Evolutionary conservation across 441 rosid species (phyloP).

Genomic region (Hura crepitans): DNA sequence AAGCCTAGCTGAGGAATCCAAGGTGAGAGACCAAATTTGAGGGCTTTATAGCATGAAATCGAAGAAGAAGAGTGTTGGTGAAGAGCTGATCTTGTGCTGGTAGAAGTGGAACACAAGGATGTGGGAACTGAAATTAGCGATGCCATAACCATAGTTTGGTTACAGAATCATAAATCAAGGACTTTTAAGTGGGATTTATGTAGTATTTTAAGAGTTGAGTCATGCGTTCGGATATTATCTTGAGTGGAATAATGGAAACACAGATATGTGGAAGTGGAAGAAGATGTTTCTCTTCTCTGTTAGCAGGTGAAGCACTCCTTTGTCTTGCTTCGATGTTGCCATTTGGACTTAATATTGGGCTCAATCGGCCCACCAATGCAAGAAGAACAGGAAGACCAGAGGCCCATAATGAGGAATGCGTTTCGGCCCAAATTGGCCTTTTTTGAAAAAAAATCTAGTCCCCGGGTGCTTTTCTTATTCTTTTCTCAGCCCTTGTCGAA

Average conservation of each 20-base stretch:
- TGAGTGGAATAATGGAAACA: background rate
- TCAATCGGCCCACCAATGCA: too few relatives aligned
- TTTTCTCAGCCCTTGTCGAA: too few relatives aligned
- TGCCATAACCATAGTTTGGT: slow-evolving; percentile 38
- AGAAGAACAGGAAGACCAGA: too few relatives aligned
- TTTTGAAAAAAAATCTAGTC: too few relatives aligned
- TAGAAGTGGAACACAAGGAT: slow-evolving; percentile 28
- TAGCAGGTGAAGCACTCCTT: background rate
- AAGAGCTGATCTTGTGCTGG: slow-evolving; percentile 31
- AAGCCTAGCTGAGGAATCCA: slow-evolving; percentile 40
- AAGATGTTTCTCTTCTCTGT: too few relatives aligned
- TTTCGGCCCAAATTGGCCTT: background rate
- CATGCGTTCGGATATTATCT: background rate
- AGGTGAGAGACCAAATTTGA: slow-evolving; percentile 27
- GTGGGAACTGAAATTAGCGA: slow-evolving; percentile 35
- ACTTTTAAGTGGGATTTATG: background rate
- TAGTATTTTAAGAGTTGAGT: background rate
- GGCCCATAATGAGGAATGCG: too few relatives aligned
- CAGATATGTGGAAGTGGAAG: too few relatives aligned
- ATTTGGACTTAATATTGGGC: background rate
- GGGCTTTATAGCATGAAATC: slow-evolving; percentile 27
- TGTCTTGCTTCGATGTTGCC: background rate
- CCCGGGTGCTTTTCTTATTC: too few relatives aligned
- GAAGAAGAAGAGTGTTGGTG: slow-evolving; percentile 25
- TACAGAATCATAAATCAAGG: background rate